Base-by-base conservation (phyloP, 1,139 yeast genomes). In the Pichia sp. region DNA sequence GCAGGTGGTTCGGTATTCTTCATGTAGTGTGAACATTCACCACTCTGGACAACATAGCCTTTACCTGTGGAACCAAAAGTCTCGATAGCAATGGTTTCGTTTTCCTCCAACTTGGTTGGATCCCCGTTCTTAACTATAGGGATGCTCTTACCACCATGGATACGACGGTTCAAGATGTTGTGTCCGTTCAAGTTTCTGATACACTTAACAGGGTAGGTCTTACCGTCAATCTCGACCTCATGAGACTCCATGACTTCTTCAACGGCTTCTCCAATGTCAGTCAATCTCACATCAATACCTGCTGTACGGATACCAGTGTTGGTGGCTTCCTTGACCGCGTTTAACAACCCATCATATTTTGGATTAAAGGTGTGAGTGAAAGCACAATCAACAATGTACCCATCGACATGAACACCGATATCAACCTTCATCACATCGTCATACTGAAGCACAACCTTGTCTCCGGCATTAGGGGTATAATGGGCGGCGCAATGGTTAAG, bases 161-260 rank as follows among this genome's bases (percentile, higher is more conserved):
- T 93, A 53, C 77, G 78, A 72, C 78, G 90, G 54, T 85, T 92
- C 41, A 81, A 84, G 64, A 93, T 95, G 67, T 85, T 90, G 74
- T 93, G 99, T 47, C 99, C 99, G 70, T 90, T 88, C 69, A 93
- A 81, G 73, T 93, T 93, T 62, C 95, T 80, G 64, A 95, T 92
- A 62, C 95, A 85, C 70, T 89, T 90, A 65, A 93, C 82, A 5
- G 93, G 97, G 67, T 81, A 84, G 0, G 85, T 77, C 68, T 89
- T 85, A 45, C 99, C 99, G 65, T 90, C 82, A 46, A 90, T 76
- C 69, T 92, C 98, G 61, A 93, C 81, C 71, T 93, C 99, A 70
- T 92, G 88, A 46, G 95, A 84, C 72, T 93, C 99, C 99, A 93
- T 93, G 46, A 88, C 93, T 69, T 93, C 99, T 72, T 93, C 97